Conservation (phyloP, 768 basidiomycete species). For the Suillus decipiens region DNA sequence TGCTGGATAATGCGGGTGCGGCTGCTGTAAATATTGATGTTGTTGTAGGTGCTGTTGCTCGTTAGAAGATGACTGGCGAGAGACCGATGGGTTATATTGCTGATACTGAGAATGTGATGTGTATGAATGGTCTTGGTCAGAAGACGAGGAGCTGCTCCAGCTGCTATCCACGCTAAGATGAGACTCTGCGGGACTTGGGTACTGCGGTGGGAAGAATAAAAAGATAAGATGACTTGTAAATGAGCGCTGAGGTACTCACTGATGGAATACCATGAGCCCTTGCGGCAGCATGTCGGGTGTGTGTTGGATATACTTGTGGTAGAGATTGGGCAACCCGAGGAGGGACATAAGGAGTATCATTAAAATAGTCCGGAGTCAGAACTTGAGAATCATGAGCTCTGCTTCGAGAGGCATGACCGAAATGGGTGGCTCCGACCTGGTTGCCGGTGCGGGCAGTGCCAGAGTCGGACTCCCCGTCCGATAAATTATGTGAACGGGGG, state of each 20-base stretch:
- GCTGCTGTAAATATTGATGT: constrained; percentile 9
- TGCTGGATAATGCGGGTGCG: constrained; percentile 22
- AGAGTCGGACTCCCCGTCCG: constrained; percentile 25
- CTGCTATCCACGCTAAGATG: constrained; percentile 26
- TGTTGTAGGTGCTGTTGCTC: neutral
- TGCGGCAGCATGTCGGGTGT: constrained; percentile 12
- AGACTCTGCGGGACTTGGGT: constrained; percentile 27
- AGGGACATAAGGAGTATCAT: constrained; percentile 33
- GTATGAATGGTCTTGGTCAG: constrained; percentile 17
- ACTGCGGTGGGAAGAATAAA: constrained; percentile 17
- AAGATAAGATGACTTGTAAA: constrained; percentile 1
- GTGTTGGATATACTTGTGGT: constrained; percentile 18
- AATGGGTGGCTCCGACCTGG: constrained; percentile 19
- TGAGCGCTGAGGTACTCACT: constrained; percentile 14
- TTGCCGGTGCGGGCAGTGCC: constrained; percentile 16
- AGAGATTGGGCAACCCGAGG: constrained; percentile 25
- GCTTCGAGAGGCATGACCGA: constrained; percentile 17
- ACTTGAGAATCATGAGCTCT: constrained; percentile 15
- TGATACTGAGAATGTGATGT: constrained; percentile 9
- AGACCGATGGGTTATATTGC: constrained; percentile 14
- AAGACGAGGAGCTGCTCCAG: constrained; percentile 30
- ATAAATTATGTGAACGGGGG: constrained; percentile 16
- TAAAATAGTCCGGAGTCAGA: constrained; percentile 23
- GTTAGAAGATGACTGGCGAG: constrained; percentile 7
- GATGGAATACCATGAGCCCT: constrained; percentile 17